These are phyloP conservation scores for Pleurotus tuoliensis DNA, from an alignment of 768 basidiomycete species.

Conservation along the genomic window DNA sequence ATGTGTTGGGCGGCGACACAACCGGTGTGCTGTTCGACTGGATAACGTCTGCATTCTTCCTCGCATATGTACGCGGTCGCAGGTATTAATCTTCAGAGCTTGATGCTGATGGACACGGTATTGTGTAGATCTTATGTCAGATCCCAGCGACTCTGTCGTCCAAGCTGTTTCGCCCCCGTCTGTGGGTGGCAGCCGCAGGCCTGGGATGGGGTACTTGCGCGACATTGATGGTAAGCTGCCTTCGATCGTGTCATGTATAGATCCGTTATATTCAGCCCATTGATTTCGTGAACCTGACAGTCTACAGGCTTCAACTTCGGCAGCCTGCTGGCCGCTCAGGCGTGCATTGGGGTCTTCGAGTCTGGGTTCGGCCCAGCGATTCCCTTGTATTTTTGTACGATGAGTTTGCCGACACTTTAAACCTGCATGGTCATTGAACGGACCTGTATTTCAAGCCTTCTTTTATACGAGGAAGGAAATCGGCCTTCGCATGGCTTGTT, in stretches of 20 bases:
- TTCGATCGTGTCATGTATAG: not conserved
- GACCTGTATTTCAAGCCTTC: slow-evolving; percentile 41
- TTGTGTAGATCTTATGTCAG: slow-evolving; percentile 58
- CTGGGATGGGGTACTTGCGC: slow-evolving; percentile 75
- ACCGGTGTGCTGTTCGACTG: slow-evolving; percentile 70
- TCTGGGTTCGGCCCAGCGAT: slow-evolving; percentile 77
- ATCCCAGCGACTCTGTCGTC: slow-evolving; percentile 62
- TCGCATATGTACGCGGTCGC: slow-evolving; percentile 58
- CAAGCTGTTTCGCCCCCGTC: slow-evolving; percentile 64
- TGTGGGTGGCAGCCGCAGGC: slow-evolving; percentile 63
- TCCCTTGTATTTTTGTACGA: slow-evolving; percentile 73
- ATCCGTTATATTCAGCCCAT: not conserved
- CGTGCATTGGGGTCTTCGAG: slow-evolving; percentile 74
- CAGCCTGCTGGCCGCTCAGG: slow-evolving; percentile 52
- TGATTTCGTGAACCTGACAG: slow-evolving; percentile 26
- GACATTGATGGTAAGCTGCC: slow-evolving; percentile 56
- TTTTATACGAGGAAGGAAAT: slow-evolving; percentile 77
- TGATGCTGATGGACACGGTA: not conserved
- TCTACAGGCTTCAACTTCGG: slow-evolving; percentile 57
- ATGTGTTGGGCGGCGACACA: slow-evolving; percentile 63
- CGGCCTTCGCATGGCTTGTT: slow-evolving; percentile 72
- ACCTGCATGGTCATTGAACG: not conserved
- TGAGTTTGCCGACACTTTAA: not conserved
- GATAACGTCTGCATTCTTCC: slow-evolving; percentile 74
- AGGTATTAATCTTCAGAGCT: not conserved